Evolutionary conservation across 176 grass and related monocot species (phyloP), one percentile per base, ranked within the genome.

Genomic region (Metroxylon sagu): DNA sequence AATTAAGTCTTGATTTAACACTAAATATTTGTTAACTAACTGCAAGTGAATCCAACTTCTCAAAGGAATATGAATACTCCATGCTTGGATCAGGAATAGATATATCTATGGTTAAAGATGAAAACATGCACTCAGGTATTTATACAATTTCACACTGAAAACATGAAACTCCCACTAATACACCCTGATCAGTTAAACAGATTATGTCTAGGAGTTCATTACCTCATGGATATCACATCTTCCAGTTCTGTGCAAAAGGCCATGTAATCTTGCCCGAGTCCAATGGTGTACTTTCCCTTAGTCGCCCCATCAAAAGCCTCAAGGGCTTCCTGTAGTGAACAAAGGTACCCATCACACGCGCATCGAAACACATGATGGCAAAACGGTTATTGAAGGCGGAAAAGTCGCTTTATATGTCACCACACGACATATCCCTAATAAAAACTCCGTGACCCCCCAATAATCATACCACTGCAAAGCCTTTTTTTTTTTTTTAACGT

Each of bases 161-260:
- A 56, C 19, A 23, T 56, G 6, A 56, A 56, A 56, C 19, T 25
- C 19, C 19, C 54, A 21, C 19, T 7, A 6, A 25, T 21, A 56
- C 23, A 25, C 12, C 19, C 14, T 56, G 18, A 23, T 56, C 7
- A 7, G 23, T 56, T 12, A 18, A 56, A 56, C 5, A 25, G 54
- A 56, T 25, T 23, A 3, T 21, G 54, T 23, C 4, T 25, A 56
- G 2, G 17, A 50, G 8, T 16, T 16, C n/a, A 48, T 25, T 72
- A 91, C 92, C 92, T 83, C 93, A 92, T 98, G 4, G 87, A 98
- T 28, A 98, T 98, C 4, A 98, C 93, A 74, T 98, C 93, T 76
- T 98, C 93, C 19, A 85, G 69, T 54, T 98, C 84, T 49, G 81
- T 85, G 70, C 87, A 92, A 18, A 92, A 98, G 49, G 84, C 93